These are phyloP conservation scores for Trichoderma aggressivum DNA, from an alignment of 2,329 filamentous ascomycete species.

Conservation along the genomic window DNA sequence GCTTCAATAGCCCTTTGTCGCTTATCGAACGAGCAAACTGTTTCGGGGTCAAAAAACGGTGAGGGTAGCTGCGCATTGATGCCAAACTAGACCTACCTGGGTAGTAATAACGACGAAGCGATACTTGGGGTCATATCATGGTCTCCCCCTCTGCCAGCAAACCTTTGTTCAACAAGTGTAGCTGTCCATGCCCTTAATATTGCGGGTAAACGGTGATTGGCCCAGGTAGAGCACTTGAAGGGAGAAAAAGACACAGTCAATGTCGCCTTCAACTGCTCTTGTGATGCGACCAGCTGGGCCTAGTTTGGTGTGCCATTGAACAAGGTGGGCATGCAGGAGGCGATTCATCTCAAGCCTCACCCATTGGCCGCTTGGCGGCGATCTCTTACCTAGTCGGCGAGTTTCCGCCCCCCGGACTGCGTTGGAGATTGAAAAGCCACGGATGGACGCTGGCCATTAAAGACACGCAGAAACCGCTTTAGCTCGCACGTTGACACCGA, in stretches of 20 bases:
- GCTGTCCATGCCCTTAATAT: not conserved
- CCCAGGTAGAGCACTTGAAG: too few species aligned
- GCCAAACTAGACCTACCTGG: too few species aligned
- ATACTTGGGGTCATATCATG: too few species aligned
- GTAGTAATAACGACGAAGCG: too few species aligned
- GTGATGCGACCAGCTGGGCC: too few species aligned
- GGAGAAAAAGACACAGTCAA: too few species aligned
- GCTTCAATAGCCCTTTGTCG: too few species aligned
- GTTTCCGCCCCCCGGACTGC: not conserved
- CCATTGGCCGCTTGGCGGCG: not conserved
- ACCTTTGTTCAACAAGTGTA: too few species aligned
- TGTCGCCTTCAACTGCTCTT: too few species aligned
- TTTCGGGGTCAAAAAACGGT: slow-evolving; percentile 1
- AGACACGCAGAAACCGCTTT: not conserved
- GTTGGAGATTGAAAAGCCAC: not conserved
- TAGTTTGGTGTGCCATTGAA: not conserved
- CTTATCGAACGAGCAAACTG: not conserved
- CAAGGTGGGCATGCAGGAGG: not conserved
- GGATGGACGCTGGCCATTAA: not conserved
- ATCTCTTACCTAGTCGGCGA: not conserved
- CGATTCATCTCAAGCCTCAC: not conserved
- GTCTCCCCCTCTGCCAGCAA: too few species aligned
- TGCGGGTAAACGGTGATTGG: not conserved
- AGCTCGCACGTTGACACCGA: not conserved
- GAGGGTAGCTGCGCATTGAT: not conserved